A percentile compares a stretch with the other conserved stretches of the same genome.
Conservation (phyloP, 1,284 basidiomycete genomes). For the Tilletia walkeri region DNA sequence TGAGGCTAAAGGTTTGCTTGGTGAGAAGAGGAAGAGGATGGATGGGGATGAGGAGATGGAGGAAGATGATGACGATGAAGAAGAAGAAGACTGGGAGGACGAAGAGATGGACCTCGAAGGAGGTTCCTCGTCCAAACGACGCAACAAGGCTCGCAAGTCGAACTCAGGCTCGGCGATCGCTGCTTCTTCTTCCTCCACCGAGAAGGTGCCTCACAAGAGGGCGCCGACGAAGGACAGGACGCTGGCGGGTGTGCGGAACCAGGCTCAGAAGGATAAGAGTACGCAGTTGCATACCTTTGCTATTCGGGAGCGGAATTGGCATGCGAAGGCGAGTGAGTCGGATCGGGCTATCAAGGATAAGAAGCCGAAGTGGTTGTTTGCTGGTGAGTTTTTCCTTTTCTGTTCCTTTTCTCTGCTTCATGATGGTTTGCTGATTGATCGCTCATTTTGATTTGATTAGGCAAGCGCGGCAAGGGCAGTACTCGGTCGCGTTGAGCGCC, state of each 20-base stretch:
- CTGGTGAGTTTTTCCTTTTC: neutral
- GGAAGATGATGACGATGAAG: slow-evolving; percentile 58
- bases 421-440: slow-evolving; percentile 24
- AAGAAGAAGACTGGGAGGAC: slow-evolving; percentile 41
- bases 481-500: slow-evolving; percentile 39
- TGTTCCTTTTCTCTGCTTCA: slow-evolving; percentile 19
- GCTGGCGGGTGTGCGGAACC: slow-evolving; percentile 42
- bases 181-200: slow-evolving; percentile 1
- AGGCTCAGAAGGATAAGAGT: slow-evolving; percentile 48
- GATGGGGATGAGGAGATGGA: slow-evolving; percentile 50
- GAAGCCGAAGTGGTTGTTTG: slow-evolving; percentile 33
- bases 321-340: slow-evolving; percentile 50
- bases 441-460: too few species aligned
- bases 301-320: slow-evolving; percentile 44
- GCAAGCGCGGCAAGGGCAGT: slow-evolving; percentile 52
- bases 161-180: slow-evolving; percentile 64
- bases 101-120: slow-evolving; percentile 54
- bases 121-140: slow-evolving; percentile 22
- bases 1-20: slow-evolving; percentile 68
- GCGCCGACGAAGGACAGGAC: slow-evolving; percentile 47
- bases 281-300: slow-evolving; percentile 42
- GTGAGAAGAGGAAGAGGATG: slow-evolving; percentile 65
- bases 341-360: slow-evolving; percentile 51
- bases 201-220: slow-evolving; percentile 17
- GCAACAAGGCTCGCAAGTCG: slow-evolving; percentile 60